These are phyloP conservation scores for Aspergillus versicolor DNA, from an alignment of 2,329 filamentous ascomycete species.

Conservation along the genomic window DNA sequence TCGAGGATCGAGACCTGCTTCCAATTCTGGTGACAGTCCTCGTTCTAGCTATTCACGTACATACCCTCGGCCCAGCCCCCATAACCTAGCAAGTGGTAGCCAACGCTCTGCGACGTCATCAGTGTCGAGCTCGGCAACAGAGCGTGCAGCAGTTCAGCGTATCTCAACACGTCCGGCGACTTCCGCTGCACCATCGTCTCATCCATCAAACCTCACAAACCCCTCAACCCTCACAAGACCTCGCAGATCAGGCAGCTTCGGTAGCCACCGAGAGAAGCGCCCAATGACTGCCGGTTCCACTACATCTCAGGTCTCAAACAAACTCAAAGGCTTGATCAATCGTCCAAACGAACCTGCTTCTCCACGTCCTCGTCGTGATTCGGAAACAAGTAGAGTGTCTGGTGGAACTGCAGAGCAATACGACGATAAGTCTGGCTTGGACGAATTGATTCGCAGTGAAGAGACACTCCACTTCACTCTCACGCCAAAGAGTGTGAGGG, in stretches of 20 bases:
- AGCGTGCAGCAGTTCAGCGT: conserved; percentile 44
- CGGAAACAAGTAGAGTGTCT: conserved; percentile 34
- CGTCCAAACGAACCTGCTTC: conserved; percentile 30
- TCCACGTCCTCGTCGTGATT: conserved; percentile 34
- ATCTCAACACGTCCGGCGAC: conserved; percentile 33
- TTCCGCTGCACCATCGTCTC: conserved; percentile 26
- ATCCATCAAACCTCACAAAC: conserved; percentile 24
- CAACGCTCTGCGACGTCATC: conserved; percentile 24
- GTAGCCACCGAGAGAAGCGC: conserved; percentile 38
- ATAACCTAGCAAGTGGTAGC: conserved; percentile 23
- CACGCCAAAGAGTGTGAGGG: conserved; percentile 75
- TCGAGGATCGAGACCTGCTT: conserved; percentile 21
- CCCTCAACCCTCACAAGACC: conserved; percentile 26
- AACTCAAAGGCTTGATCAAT: conserved; percentile 44
- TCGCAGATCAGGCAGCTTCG: conserved; percentile 41
- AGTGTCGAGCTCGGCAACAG: conserved; percentile 26
- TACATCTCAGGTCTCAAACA: conserved; percentile 41
- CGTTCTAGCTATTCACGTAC: conserved; percentile 28
- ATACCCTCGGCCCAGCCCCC: conserved; percentile 26
- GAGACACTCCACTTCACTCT: conserved; percentile 81
- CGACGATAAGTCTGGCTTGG: conserved; percentile 68
- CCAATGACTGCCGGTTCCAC: conserved; percentile 41
- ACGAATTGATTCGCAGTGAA: conserved; percentile 77
- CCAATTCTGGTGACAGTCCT: conserved; percentile 30
- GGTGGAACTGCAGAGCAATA: conserved; percentile 29